Conservation (phyloP, 2,329 filamentous ascomycete species). For the Emmonsiellopsis sp. region DNA sequence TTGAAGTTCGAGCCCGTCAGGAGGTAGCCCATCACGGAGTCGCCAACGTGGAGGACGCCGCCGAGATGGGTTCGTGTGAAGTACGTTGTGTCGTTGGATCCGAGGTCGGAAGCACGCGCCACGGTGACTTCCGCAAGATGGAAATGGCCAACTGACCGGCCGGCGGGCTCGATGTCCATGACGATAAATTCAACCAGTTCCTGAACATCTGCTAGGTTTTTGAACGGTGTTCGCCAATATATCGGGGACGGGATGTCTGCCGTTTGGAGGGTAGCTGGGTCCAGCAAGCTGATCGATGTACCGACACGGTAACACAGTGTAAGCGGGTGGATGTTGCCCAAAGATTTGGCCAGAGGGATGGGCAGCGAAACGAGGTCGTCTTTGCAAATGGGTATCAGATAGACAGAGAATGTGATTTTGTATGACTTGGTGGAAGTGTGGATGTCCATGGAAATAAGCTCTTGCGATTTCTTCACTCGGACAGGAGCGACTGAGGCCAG, state of each 20-base stretch:
- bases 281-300: constrained; percentile 80
- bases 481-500: constrained; percentile 72
- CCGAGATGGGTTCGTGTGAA: constrained; percentile 87
- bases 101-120: constrained; percentile 76
- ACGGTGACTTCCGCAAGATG: constrained; percentile 81
- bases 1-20: constrained; percentile 88
- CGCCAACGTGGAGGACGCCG: constrained; percentile 72
- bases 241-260: constrained; percentile 72
- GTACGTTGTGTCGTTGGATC: constrained; percentile 77
- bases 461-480: constrained; percentile 73
- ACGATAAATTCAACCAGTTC: constrained; percentile 88
- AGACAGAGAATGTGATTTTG: constrained; percentile 87
- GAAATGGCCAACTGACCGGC: constrained; percentile 69
- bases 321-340: constrained; percentile 82
- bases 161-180: constrained; percentile 82
- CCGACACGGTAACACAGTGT: constrained; percentile 81
- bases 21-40: constrained; percentile 92
- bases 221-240: constrained; percentile 89
- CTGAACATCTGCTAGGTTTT: constrained; percentile 69
- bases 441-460: constrained; percentile 85
- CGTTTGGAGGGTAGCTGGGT: constrained; percentile 83
- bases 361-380: constrained; percentile 93
- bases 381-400: constrained; percentile 91
- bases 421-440: constrained; percentile 87
- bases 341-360: constrained; percentile 74